phyloP scores from a whole-genome alignment of 2,329 filamentous ascomycete genomes.

The Colletotrichum graminicola region DNA sequence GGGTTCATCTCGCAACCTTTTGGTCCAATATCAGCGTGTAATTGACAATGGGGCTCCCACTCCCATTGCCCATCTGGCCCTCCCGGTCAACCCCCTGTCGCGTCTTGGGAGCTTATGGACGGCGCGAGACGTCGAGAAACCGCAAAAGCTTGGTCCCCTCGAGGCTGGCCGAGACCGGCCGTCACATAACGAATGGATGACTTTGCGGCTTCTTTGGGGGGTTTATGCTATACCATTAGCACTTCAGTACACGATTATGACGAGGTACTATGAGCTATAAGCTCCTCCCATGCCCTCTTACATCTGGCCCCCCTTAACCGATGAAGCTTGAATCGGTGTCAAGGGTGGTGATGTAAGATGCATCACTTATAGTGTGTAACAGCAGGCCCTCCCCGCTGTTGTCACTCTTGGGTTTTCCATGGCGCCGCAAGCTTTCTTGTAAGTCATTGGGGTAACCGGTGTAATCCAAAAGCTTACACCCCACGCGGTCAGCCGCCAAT shows the following conservation, averaged over 20 bases:
- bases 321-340: slow-evolving; percentile 21
- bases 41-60: slow-evolving; percentile 5
- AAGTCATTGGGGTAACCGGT: slow-evolving; percentile 14
- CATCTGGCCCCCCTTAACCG: neutral
- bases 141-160: neutral
- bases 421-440: slow-evolving; percentile 4
- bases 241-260: neutral
- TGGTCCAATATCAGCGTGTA: slow-evolving; percentile 15
- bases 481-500: slow-evolving; percentile 13
- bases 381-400: neutral
- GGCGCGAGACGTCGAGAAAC: neutral
- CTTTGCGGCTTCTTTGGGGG: neutral
- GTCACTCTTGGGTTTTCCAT: neutral
- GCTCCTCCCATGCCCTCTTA: neutral
- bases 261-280: neutral
- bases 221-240: neutral
- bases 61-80: neutral
- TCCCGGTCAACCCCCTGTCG: too few relatives aligned
- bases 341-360: slow-evolving; percentile 22
- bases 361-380: slow-evolving; percentile 22
- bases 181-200: neutral
- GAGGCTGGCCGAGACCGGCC: neutral
- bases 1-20: slow-evolving; percentile 35
- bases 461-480: slow-evolving; percentile 19
- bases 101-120: neutral